phyloP scores from a whole-genome alignment of 1,139 yeast genomes.

The Barnettozyma hawaiiensis region DNA sequence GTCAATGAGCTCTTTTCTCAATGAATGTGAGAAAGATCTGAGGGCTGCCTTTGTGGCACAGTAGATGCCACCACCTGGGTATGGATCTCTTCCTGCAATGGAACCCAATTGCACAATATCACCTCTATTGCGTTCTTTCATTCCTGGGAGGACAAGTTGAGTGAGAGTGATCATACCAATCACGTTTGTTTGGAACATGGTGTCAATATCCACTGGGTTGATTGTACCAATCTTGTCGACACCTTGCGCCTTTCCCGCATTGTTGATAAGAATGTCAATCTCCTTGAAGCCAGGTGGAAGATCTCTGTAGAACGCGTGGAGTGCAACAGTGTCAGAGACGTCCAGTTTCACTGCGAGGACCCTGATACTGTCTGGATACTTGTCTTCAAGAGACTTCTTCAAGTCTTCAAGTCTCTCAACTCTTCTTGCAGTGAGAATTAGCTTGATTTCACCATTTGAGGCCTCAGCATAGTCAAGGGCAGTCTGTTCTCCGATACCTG shows the following conservation, averaged over 20 bases:
- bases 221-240: constrained; percentile 52
- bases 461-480: constrained; percentile 61
- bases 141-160: constrained; percentile 49
- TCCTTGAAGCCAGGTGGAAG: constrained; percentile 42
- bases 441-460: constrained; percentile 52
- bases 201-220: constrained; percentile 43
- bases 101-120: constrained; percentile 73
- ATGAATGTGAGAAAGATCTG: constrained; percentile 56
- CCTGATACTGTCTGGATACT: constrained; percentile 39
- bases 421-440: constrained; percentile 61
- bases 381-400: constrained; percentile 34
- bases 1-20: constrained; percentile 64
- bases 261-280: constrained; percentile 57
- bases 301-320: constrained; percentile 39
- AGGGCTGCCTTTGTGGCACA: constrained; percentile 80
- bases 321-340: constrained; percentile 42
- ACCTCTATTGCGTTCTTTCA: constrained; percentile 52
- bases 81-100: constrained; percentile 75
- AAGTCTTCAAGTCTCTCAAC: constrained; percentile 41
- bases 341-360: constrained; percentile 42
- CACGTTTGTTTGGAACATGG: constrained; percentile 63
- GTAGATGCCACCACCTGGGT: constrained; percentile 73
- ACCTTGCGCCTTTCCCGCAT: constrained; percentile 71
- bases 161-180: constrained; percentile 59
- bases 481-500: constrained; percentile 68